phyloP scores from a whole-genome alignment of 2,329 filamentous ascomycete species.

The Coniochaeta ligniaria region DNA sequence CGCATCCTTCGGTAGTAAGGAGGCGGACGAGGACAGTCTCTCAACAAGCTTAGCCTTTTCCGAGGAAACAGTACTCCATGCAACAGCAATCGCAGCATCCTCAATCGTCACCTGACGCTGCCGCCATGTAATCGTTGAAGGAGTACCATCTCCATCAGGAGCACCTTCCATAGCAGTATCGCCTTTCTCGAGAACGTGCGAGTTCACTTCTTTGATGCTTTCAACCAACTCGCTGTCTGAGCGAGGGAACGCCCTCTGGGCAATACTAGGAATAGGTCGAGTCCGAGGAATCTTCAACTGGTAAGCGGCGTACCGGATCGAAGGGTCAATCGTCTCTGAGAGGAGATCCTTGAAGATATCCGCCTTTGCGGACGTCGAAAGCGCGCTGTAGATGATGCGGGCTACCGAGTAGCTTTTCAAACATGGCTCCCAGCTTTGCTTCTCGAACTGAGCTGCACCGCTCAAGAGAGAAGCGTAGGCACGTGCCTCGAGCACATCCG shows the following conservation, averaged over 20 bases:
- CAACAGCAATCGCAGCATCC: constrained; percentile 84
- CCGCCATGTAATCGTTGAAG: constrained; percentile 78
- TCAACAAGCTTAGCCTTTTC: constrained; percentile 43
- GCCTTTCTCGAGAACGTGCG: constrained; percentile 56
- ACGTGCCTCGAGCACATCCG: constrained; percentile 75
- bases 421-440: constrained; percentile 76
- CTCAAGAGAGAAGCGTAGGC: constrained; percentile 74
- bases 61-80: constrained; percentile 61
- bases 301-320: constrained; percentile 90
- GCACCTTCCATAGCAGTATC: constrained; percentile 34
- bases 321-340: constrained; percentile 81
- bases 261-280: constrained; percentile 70
- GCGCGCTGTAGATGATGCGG: constrained; percentile 73
- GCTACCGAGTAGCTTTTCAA: constrained; percentile 69
- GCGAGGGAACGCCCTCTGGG: constrained; percentile 68
- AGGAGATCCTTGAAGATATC: constrained; percentile 84
- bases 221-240: constrained; percentile 55
- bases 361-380: constrained; percentile 57
- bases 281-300: constrained; percentile 84
- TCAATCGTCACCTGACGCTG: constrained; percentile 80
- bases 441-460: constrained; percentile 79
- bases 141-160: constrained; percentile 28
- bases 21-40: constrained; percentile 34
- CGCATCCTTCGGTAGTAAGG: constrained; percentile 53
- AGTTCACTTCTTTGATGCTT: constrained; percentile 64